Percentiles rank a stretch among this genome's conserved stretches.
phyloP scores from a whole-genome alignment of 1,284 basidiomycete genomes.

The Microstroma glucosiphilum region DNA sequence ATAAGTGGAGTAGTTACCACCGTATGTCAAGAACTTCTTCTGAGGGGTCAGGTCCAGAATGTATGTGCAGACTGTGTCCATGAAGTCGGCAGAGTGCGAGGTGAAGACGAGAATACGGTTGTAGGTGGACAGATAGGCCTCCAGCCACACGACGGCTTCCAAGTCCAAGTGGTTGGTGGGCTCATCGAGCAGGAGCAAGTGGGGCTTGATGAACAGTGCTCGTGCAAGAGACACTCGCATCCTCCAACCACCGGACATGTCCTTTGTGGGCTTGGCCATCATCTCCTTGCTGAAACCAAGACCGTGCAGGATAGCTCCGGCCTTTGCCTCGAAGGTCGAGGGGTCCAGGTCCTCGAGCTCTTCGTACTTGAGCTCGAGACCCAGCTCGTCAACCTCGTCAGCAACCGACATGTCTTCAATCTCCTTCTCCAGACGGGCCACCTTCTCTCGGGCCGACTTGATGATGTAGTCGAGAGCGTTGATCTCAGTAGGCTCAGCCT shows the following conservation, averaged over 20 bases:
- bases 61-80: conserved; percentile 80
- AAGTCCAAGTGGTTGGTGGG: conserved; percentile 77
- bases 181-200: conserved; percentile 77
- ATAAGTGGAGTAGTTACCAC: conserved; percentile 94
- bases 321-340: conserved; percentile 88
- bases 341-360: conserved; percentile 97
- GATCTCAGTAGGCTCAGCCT: conserved; percentile 90
- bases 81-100: conserved; percentile 95
- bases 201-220: conserved; percentile 92
- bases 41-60: conserved; percentile 90
- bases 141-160: conserved; percentile 96
- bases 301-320: conserved; percentile 91
- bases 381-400: conserved; percentile 80
- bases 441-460: conserved; percentile 84
- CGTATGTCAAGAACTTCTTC: conserved; percentile 78
- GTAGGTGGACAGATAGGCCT: conserved; percentile 94
- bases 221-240: conserved; percentile 97
- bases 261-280: conserved; percentile 96
- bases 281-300: conserved; percentile 82
- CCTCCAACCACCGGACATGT: conserved; percentile 98
- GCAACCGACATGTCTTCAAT: conserved; percentile 89
- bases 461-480: conserved; percentile 96
- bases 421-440: conserved; percentile 85
- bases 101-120: conserved; percentile 90
- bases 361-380: conserved; percentile 82